Evolutionary conservation across 192 early-diverging fungal genomes (phyloP).

Genomic region (Gryganskiella cystojenkinii): DNA sequence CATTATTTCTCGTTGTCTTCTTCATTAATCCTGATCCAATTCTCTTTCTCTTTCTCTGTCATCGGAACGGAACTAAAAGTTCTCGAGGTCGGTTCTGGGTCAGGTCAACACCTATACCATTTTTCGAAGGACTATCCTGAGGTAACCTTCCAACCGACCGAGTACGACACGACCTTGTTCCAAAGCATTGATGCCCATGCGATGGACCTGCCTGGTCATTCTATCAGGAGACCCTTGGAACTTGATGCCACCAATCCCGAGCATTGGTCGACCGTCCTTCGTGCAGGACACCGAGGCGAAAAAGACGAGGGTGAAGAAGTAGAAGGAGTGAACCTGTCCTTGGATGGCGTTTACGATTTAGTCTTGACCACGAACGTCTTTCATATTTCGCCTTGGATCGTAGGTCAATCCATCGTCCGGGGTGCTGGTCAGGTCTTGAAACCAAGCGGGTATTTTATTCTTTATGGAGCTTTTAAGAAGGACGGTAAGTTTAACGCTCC

Average conservation of each 20-base stretch:
- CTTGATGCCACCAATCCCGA: slow-evolving; percentile 18
- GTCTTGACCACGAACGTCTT: slow-evolving; percentile 31
- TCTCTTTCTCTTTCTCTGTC: slow-evolving; percentile 1
- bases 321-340: too few species aligned
- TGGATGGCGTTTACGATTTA: slow-evolving; percentile 9
- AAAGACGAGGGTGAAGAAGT: not conserved
- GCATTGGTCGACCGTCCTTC: slow-evolving; percentile 8
- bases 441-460: slow-evolving; percentile 16
- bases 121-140: slow-evolving; percentile 17
- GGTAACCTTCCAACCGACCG: slow-evolving; percentile 25
- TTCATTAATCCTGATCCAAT: not conserved
- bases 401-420: slow-evolving; percentile 4
- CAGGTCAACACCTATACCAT: slow-evolving; percentile 22
- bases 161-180: slow-evolving; percentile 26
- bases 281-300: not conserved
- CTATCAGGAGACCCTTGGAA: slow-evolving; percentile 2
- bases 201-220: slow-evolving; percentile 4
- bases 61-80: not conserved
- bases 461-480: slow-evolving; percentile 26
- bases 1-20: too few species aligned
- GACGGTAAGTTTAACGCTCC: slow-evolving; percentile 23
- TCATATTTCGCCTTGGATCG: slow-evolving; percentile 26
- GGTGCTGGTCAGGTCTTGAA: slow-evolving; percentile 13
- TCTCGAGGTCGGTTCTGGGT: slow-evolving; percentile 23
- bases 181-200: slow-evolving; percentile 27